Evolutionary conservation across 345 rosid genomes (phyloP).

Genomic region (Melaleuca quinquenervia): DNA sequence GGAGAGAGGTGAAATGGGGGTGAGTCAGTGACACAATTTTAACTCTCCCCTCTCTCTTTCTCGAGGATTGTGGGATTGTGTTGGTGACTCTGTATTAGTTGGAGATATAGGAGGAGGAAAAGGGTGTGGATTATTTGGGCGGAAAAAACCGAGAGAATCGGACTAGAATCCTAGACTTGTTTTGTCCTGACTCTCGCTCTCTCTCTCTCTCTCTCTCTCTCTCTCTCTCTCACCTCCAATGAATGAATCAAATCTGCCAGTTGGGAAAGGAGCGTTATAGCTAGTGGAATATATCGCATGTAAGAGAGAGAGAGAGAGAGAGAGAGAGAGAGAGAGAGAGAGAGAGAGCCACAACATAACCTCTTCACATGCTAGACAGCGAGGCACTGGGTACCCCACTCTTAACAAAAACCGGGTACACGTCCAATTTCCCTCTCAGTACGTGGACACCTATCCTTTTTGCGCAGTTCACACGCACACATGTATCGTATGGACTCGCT

Average conservation of each 20-base stretch:
- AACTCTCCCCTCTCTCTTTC: neutral
- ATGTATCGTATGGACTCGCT: neutral
- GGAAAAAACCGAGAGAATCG: neutral
- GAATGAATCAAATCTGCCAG: conserved; percentile 27
- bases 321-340: neutral
- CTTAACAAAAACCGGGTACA: conserved; percentile 35
- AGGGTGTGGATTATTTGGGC: neutral
- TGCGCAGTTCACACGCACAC: neutral
- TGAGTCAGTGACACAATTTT: neutral
- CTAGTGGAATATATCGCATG: neutral
- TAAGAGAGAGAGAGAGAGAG: neutral
- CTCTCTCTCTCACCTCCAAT: neutral
- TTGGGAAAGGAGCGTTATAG: conserved; percentile 12
- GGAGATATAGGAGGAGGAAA: neutral
- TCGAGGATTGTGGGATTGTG: neutral
- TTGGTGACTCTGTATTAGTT: neutral
- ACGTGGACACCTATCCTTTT: conserved; percentile 21
- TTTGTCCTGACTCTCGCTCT: neutral
- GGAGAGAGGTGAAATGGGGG: neutral
- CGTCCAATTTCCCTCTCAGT: conserved; percentile 21
- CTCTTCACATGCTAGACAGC: conserved; percentile 58
- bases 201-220: neutral
- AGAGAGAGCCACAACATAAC: neutral
- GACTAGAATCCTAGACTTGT: neutral
- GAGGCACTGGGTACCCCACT: conserved; percentile 35